phyloP scores from a whole-genome alignment of 805 yeast genomes.

The Yarrowia sp. region DNA sequence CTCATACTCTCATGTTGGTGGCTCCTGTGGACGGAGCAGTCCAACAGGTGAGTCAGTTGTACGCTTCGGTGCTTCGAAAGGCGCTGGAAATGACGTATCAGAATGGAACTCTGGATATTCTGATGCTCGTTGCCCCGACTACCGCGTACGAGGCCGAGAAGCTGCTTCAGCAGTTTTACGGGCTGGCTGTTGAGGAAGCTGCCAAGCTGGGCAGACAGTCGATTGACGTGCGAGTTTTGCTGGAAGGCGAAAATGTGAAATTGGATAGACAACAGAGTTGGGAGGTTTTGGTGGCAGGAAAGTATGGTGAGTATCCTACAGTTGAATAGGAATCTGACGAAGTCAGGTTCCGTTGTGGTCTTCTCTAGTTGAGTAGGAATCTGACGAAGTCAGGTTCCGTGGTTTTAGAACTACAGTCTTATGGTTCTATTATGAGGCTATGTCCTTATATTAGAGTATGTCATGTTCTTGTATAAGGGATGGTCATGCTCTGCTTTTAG shows the following conservation, averaged over 20 bases:
- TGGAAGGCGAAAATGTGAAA: conserved; percentile 38
- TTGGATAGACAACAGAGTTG: conserved; percentile 32
- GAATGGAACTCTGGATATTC: conserved; percentile 34
- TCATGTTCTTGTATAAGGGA: no score
- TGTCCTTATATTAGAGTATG: no score
- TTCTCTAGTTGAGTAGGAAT: no score
- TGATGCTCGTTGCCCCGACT: conserved; percentile 33
- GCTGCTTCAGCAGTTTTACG: conserved; percentile 33
- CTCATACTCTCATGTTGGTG: conserved; percentile 23
- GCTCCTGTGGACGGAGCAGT: conserved; percentile 23
- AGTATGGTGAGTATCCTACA: conserved; percentile 30
- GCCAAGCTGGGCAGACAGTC: conserved; percentile 26
- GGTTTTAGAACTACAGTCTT: no score
- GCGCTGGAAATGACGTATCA: conserved; percentile 36
- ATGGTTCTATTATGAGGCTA: no score
- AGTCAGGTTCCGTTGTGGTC: neutral
- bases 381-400: no score
- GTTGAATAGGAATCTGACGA: neutral
- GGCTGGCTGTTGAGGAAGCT: conserved; percentile 31
- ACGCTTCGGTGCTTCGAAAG: conserved; percentile 31
- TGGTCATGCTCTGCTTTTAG: no score
- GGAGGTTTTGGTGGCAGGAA: conserved; percentile 38
- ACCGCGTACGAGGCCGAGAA: conserved; percentile 31
- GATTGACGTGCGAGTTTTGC: conserved; percentile 34
- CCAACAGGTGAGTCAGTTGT: conserved; percentile 18